These are phyloP conservation scores for Reutealis trisperma DNA, from an alignment of 345 rosid genomes.

Conservation along the genomic window DNA sequence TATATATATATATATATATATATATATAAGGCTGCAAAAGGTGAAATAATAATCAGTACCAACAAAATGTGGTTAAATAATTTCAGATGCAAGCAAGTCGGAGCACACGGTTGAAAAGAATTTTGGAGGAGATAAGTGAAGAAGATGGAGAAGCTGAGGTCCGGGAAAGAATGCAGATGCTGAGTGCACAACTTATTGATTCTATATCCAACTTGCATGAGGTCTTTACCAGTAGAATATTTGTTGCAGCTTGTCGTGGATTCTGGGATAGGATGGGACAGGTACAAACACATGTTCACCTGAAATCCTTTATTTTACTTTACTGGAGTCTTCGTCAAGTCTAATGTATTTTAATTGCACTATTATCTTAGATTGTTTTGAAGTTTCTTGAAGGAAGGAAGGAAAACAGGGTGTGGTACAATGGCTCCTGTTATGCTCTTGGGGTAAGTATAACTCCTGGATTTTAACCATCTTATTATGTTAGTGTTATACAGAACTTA, in stretches of 20 bases:
- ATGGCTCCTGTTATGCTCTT: constrained; percentile 87
- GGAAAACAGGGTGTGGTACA: constrained; percentile 87
- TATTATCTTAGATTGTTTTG: constrained; percentile 53
- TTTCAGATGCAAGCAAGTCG: constrained; percentile 76
- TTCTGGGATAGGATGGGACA: constrained; percentile 98
- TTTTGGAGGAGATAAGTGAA: constrained; percentile 84
- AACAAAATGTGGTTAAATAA: neutral
- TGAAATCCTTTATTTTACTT: neutral
- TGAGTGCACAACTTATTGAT: constrained; percentile 67
- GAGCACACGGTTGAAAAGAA: constrained; percentile 71
- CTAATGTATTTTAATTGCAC: constrained; percentile 4
- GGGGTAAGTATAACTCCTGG: constrained; percentile 57
- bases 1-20: no score
- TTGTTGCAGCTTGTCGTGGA: constrained; percentile 79
- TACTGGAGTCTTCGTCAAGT: neutral
- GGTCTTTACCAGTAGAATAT: constrained; percentile 73
- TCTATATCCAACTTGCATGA: constrained; percentile 77
- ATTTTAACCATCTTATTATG: neutral
- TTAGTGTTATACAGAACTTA: neutral
- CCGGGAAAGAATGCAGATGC: constrained; percentile 81
- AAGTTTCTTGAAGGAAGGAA: constrained; percentile 96
- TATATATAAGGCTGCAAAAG: neutral
- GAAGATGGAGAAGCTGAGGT: constrained; percentile 89
- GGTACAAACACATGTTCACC: constrained; percentile 30
- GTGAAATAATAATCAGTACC: neutral